phyloP scores from a whole-genome alignment of 1,139 yeast species.

The Petasospora rhodanensis region DNA sequence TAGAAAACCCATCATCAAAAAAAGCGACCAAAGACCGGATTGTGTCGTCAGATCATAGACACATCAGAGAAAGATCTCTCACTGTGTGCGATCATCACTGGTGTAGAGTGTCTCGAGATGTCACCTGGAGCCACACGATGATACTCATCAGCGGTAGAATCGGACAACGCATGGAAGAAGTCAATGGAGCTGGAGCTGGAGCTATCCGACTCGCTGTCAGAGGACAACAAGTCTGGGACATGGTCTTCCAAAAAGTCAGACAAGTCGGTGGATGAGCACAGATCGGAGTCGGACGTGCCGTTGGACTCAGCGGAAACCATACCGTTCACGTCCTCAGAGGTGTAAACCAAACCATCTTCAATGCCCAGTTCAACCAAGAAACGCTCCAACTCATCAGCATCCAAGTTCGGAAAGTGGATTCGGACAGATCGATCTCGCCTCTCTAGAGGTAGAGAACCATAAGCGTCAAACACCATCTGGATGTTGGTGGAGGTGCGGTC shows the following conservation, averaged over 20 bases:
- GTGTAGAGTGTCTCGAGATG: slow-evolving; percentile 4
- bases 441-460: slow-evolving; percentile 48
- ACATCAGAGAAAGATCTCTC: slow-evolving; percentile 5
- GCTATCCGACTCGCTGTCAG: slow-evolving; percentile 7
- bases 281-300: neutral
- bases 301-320: slow-evolving; percentile 4
- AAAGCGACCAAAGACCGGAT: too few relatives aligned
- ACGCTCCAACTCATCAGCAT: slow-evolving; percentile 43
- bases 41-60: slow-evolving; percentile 1
- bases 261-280: slow-evolving; percentile 10
- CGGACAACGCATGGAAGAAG: slow-evolving; percentile 17
- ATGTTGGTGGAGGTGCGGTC: slow-evolving; percentile 35
- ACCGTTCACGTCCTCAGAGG: slow-evolving; percentile 16
- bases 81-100: slow-evolving; percentile 10
- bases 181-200: slow-evolving; percentile 6
- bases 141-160: too few relatives aligned
- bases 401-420: slow-evolving; percentile 57
- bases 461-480: slow-evolving; percentile 37
- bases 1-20: too few relatives aligned
- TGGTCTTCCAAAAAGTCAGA: slow-evolving; percentile 14
- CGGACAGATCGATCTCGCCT: slow-evolving; percentile 38
- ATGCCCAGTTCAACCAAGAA: slow-evolving; percentile 48
- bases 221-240: slow-evolving; percentile 22
- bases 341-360: slow-evolving; percentile 44
- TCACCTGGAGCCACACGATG: slow-evolving; percentile 12